These are phyloP conservation scores for Heliamphora pulchella DNA, from an alignment of 179 eudicot species.

Conservation along the genomic window DNA sequence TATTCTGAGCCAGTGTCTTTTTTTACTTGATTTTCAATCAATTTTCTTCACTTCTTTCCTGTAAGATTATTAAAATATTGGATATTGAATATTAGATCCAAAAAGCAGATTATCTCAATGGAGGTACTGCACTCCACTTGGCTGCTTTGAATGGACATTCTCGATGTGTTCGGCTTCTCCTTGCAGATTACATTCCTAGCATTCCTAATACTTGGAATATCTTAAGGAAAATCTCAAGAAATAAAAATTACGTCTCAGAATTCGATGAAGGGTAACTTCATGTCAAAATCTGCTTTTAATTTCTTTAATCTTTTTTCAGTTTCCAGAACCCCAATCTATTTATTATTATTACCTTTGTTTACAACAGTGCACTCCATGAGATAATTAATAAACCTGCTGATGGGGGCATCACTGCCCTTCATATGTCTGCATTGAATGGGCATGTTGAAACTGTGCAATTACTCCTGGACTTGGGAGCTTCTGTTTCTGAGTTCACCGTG, in stretches of 20 bases:
- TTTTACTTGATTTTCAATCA: neutral
- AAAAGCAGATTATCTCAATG: constrained; percentile 82
- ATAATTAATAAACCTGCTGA: constrained; percentile 78
- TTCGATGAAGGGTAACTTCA: constrained; percentile 51
- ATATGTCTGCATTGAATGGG: constrained; percentile 95
- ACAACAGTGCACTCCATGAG: constrained; percentile 51
- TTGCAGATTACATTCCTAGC: constrained; percentile 85
- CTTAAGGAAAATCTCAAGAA: constrained; percentile 38
- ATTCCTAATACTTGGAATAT: constrained; percentile 46
- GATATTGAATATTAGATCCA: constrained; percentile 53
- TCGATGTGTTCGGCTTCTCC: constrained; percentile 76
- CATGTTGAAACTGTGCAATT: constrained; percentile 69
- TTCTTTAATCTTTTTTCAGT: neutral
- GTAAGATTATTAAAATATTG: constrained; percentile 5
- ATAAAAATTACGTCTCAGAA: constrained; percentile 37
- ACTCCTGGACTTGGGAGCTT: constrained; percentile 83
- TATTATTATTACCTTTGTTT: constrained; percentile 14
- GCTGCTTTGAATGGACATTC: constrained; percentile 91
- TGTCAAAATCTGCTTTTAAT: neutral
- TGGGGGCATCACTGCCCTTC: constrained; percentile 93
- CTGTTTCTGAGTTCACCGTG: constrained; percentile 58
- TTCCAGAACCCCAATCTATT: neutral
- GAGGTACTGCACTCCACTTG: constrained; percentile 92
- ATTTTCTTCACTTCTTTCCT: neutral
- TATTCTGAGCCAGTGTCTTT: neutral